phyloP scores from a whole-genome alignment of 2,329 filamentous ascomycete species.

The Exophiala calicioides region DNA sequence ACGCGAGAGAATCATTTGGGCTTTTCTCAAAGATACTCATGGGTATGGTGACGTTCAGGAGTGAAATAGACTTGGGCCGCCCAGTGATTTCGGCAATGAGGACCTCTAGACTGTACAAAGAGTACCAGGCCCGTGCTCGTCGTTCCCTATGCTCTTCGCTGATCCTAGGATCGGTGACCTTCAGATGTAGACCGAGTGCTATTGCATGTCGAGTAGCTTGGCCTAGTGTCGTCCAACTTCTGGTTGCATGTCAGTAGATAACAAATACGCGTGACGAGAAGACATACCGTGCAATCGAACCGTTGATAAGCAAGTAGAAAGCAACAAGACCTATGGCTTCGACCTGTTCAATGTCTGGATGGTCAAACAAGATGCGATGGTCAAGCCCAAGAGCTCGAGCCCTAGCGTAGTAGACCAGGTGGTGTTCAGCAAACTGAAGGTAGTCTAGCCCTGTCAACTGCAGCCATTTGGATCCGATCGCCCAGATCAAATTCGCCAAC shows the following conservation, averaged over 20 bases:
- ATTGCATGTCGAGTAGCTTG: conserved; percentile 33
- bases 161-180: conserved; percentile 20
- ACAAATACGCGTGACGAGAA: not conserved
- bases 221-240: conserved; percentile 34
- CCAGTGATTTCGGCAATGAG: conserved; percentile 32
- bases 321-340: conserved; percentile 29
- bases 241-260: conserved; percentile 14
- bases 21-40: conserved; percentile 10
- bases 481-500: conserved; percentile 25
- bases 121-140: conserved; percentile 32
- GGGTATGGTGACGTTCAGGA: conserved; percentile 26
- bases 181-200: conserved; percentile 33
- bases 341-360: conserved; percentile 31
- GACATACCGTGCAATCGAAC: conserved; percentile 32
- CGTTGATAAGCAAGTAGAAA: conserved; percentile 28
- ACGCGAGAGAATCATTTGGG: not conserved
- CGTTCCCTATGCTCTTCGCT: conserved; percentile 15
- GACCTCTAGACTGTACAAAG: conserved; percentile 31
- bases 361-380: conserved; percentile 29
- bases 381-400: conserved; percentile 32
- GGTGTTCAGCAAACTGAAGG: conserved; percentile 9
- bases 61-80: conserved; percentile 29
- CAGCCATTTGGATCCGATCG: conserved; percentile 23
- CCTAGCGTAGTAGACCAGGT: conserved; percentile 32
- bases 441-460: conserved; percentile 16